Evolutionary conservation across 768 basidiomycete genomes (phyloP).

Genomic region (Amanita rimosa): DNA sequence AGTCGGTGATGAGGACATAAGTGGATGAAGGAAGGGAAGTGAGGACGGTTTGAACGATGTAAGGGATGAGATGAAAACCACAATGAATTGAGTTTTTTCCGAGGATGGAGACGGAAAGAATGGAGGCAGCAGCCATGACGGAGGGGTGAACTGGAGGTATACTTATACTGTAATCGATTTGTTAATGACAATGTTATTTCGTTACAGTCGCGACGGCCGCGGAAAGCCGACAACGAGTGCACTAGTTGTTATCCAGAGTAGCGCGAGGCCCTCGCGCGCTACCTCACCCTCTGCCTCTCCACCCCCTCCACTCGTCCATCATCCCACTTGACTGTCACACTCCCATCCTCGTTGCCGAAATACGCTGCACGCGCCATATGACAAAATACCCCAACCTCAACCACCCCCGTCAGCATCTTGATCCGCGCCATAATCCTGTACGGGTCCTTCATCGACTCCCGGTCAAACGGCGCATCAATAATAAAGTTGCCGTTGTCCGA

Average conservation of each 20-base stretch:
- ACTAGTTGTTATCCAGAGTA: background rate
- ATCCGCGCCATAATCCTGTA: constrained; percentile 59
- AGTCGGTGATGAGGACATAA: constrained; percentile 90
- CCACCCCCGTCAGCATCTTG: constrained; percentile 94
- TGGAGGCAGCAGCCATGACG: constrained; percentile 22
- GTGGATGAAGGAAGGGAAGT: constrained; percentile 63
- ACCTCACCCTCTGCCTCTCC: too few relatives aligned
- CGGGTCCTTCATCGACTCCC: constrained; percentile 57
- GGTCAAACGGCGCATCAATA: constrained; percentile 88
- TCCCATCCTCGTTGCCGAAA: constrained; percentile 74
- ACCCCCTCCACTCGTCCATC: constrained; percentile 49
- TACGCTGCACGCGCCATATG: constrained; percentile 91
- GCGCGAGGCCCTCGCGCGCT: background rate
- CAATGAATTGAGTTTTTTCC: constrained; percentile 84
- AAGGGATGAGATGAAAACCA: constrained; percentile 84
- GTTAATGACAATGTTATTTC: too few relatives aligned
- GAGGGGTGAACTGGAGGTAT: too few relatives aligned
- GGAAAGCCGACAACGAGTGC: background rate
- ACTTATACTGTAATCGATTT: too few relatives aligned
- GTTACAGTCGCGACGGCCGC: too few relatives aligned
- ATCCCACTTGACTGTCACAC: constrained; percentile 17
- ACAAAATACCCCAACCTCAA: constrained; percentile 99
- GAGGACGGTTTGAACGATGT: constrained; percentile 72
- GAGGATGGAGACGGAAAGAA: constrained; percentile 75
- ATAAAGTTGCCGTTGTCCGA: constrained; percentile 97